phyloP scores from a whole-genome alignment of 2,329 filamentous ascomycete genomes.

The Penicillium nordicum region DNA sequence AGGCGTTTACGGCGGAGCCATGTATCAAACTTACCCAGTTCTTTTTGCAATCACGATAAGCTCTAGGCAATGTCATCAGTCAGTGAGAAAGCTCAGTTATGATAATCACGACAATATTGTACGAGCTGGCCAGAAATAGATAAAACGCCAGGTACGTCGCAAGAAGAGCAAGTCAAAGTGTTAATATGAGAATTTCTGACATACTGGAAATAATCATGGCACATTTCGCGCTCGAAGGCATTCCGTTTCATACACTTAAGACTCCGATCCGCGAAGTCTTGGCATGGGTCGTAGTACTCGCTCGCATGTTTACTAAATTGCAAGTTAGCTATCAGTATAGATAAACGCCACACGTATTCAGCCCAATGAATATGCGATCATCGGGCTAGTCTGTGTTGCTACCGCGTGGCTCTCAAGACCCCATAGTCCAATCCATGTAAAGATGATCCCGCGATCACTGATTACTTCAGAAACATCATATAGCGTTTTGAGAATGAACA shows the following conservation, averaged over 20 bases:
- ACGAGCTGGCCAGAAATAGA: neutral
- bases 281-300: slow-evolving; percentile 92
- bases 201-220: slow-evolving; percentile 91
- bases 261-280: slow-evolving; percentile 82
- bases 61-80: slow-evolving; percentile 52
- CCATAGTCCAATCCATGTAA: neutral
- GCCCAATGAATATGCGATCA: neutral
- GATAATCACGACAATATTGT: neutral
- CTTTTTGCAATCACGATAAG: slow-evolving; percentile 93
- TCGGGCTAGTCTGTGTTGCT: neutral
- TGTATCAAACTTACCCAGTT: slow-evolving; percentile 66
- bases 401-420: neutral
- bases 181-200: slow-evolving; percentile 29
- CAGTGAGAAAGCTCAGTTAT: neutral
- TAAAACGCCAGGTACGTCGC: neutral
- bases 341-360: neutral
- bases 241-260: slow-evolving; percentile 88
- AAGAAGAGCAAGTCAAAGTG: slow-evolving; percentile 2
- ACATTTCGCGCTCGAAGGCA: slow-evolving; percentile 82
- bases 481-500: neutral
- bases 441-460: neutral
- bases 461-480: neutral
- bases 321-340: neutral
- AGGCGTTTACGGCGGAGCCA: neutral
- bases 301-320: slow-evolving; percentile 72